Conservation (phyloP, 2,329 filamentous ascomycete species). For the Fusarium xyrophilum region DNA sequence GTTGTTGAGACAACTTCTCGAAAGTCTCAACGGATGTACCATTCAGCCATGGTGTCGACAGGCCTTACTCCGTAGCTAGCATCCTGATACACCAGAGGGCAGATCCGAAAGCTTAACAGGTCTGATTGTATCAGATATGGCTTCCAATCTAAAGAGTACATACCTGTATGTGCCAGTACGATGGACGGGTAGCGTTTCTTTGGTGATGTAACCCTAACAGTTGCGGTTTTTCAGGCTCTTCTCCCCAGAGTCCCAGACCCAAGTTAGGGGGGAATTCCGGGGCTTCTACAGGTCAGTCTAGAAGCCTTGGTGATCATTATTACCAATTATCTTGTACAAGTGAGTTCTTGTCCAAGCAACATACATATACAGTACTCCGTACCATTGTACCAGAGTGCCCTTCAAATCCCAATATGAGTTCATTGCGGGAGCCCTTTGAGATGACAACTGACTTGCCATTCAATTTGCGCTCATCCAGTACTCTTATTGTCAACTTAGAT, state of each 20-base stretch:
- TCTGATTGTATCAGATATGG: neutral
- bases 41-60: neutral
- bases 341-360: neutral
- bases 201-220: neutral
- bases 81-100: neutral
- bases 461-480: neutral
- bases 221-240: neutral
- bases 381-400: neutral
- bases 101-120: slow-evolving; percentile 2
- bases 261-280: neutral
- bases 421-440: neutral
- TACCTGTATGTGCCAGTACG: neutral
- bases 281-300: neutral
- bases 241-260: neutral
- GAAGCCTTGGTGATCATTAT: neutral
- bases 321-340: neutral
- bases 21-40: slow-evolving; percentile 1
- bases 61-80: neutral
- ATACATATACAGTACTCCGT: no score
- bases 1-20: neutral
- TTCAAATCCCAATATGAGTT: neutral
- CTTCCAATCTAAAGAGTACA: neutral
- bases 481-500: neutral
- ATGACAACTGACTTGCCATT: neutral
- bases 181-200: neutral